Percentiles rank a stretch among this genome's conserved stretches.
These are phyloP conservation scores for Acidiella bohemica DNA, from an alignment of 495 filamentous ascomycete species.

Conservation along the genomic window DNA sequence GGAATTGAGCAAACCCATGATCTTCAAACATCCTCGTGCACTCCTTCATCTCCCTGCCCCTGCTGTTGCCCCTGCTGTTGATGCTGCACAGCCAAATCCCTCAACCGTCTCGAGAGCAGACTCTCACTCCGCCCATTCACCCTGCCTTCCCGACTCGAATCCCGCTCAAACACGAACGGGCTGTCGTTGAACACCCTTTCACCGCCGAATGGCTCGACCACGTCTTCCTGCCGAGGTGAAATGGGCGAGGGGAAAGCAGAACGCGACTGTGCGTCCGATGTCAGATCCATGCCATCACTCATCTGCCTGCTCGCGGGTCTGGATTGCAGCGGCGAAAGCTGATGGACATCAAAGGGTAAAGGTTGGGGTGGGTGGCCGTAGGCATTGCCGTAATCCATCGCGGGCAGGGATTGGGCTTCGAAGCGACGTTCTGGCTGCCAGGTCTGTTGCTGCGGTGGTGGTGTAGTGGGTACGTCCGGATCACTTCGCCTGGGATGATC, in stretches of 20 bases:
- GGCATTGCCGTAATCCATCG: constrained; percentile 6
- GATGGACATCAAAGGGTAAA: constrained; percentile 3
- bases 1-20: too few species aligned
- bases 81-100: constrained; percentile 25
- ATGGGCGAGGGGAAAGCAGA: constrained; percentile 17
- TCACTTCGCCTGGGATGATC: constrained; percentile 14
- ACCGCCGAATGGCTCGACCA: not conserved
- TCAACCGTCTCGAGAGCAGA: constrained; percentile 25
- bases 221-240: constrained; percentile 6
- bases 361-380: constrained; percentile 8
- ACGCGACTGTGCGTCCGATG: not conserved
- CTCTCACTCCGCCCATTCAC: constrained; percentile 16
- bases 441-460: not conserved
- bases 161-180: constrained; percentile 28
- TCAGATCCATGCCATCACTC: constrained; percentile 11
- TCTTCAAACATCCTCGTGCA: not conserved
- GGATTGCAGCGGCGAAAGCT: constrained; percentile 15
- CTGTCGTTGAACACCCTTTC: constrained; percentile 32
- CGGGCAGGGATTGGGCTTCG: constrained; percentile 13
- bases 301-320: constrained; percentile 20
- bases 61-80: too few species aligned
- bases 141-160: constrained; percentile 56
- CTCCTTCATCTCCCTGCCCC: not conserved
- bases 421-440: constrained; percentile 1
- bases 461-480: not conserved